Evolutionary conservation across 2,329 filamentous ascomycete species (phyloP).

Genomic region (Aspergillus caelatus): DNA sequence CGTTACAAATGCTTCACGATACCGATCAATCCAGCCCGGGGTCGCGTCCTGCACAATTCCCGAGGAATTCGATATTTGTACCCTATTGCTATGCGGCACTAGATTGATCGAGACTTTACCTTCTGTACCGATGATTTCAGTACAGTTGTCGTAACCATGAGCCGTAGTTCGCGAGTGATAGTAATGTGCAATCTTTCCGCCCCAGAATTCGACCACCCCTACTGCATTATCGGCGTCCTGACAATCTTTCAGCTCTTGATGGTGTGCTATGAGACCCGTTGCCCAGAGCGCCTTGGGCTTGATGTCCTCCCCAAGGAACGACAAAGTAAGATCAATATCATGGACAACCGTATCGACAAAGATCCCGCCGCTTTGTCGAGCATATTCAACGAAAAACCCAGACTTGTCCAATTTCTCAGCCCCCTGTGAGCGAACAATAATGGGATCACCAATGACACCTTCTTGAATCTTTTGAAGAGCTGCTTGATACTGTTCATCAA

Average conservation of each 20-base stretch:
- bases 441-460: conserved; percentile 56
- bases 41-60: conserved; percentile 42
- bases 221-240: conserved; percentile 41
- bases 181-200: conserved; percentile 38
- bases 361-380: conserved; percentile 62
- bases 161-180: conserved; percentile 40
- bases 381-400: conserved; percentile 66
- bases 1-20: neutral
- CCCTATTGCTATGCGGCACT: conserved; percentile 28
- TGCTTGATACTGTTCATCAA: conserved; percentile 62
- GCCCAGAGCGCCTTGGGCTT: conserved; percentile 33
- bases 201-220: conserved; percentile 40
- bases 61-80: conserved; percentile 41
- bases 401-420: conserved; percentile 63
- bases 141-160: conserved; percentile 39
- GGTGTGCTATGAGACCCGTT: conserved; percentile 29
- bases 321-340: conserved; percentile 60
- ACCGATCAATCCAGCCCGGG: conserved; percentile 14
- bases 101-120: conserved; percentile 24
- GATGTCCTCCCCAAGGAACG: conserved; percentile 28
- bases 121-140: conserved; percentile 33
- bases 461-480: conserved; percentile 53
- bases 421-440: conserved; percentile 62
- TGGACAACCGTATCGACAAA: conserved; percentile 69
- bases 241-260: conserved; percentile 33